Evolutionary conservation across 495 filamentous ascomycete species (phyloP), one percentile per base, ranked within the genome.

Genomic region (Annulohypoxylon moriforme): DNA sequence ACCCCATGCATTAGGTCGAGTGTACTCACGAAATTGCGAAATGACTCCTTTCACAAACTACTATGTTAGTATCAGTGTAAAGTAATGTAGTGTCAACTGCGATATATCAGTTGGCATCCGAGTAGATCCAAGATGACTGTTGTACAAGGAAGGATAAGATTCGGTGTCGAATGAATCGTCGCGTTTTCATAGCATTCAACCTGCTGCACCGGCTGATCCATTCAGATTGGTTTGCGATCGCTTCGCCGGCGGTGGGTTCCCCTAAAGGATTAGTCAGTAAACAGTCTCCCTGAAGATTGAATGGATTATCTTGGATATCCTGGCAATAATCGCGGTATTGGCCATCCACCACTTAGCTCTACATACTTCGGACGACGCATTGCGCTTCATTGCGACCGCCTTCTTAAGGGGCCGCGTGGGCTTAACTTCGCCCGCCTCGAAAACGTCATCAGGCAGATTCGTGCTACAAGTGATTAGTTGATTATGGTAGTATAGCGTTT

Each of bases 361-460:
- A 78, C 76, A 75, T 78, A 78, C 76, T 78, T 78, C 76, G 66
- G 71, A 71, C 64, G 76, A 60, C 44, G 74, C 76, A 50, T 59
- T 74, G 40, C 76, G 76, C 74, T 74, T 83, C 62, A 73, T 81
- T 67, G 79, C 67, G 38, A 53, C 65, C 65, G 53, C 34, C 29
- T 81, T 84, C 82, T 90, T 94, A 76, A 75, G 65, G 20, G 90
- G 86, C 60, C 86, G 89, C 5, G 78, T 72, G 13, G 93, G 92
- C 69, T 88, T 91, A 24, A 80, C 81, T 79, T 99, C 96, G 66
- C 94, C 94, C 4, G 89, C 81, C 64, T 89, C 85, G 78, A 99
- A 99, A 0, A 98, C 89, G 78, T 99, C 94, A 58, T 90, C 89
- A 18, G 96, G 96, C 18, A 99, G 84, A 75, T 93, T 91, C 74